phyloP scores from a whole-genome alignment of 352 stramenopile genomes.

The Discostella stelligera region DNA sequence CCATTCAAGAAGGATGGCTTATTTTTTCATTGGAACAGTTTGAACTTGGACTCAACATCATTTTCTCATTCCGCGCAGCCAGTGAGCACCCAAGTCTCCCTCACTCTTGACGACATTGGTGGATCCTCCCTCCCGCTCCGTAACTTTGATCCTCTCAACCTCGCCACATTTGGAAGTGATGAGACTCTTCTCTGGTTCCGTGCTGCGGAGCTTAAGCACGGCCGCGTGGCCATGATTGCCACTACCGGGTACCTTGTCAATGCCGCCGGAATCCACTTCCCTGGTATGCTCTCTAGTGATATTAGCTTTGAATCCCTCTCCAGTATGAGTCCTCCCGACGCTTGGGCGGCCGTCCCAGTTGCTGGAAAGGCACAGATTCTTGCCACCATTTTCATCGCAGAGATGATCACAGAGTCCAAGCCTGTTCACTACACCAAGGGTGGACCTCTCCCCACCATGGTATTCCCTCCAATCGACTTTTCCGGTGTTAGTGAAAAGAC shows the following conservation, averaged over 20 bases:
- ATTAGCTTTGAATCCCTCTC: constrained; percentile 76
- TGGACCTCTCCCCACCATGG: constrained; percentile 66
- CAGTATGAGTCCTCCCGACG: constrained; percentile 74
- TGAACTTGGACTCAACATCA: no score
- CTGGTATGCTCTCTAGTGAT: constrained; percentile 67
- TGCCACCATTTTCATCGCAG: constrained; percentile 67
- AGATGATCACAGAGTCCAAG: constrained; percentile 68
- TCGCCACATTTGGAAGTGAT: constrained; percentile 45
- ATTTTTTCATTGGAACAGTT: neutral
- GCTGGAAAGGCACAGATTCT: constrained; percentile 74
- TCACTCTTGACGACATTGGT: constrained; percentile 45
- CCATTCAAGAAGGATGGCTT: neutral
- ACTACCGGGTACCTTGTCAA: constrained; percentile 69
- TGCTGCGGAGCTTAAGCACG: constrained; percentile 64
- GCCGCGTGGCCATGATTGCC: constrained; percentile 59
- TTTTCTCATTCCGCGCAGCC: constrained; percentile 14
- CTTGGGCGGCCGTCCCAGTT: constrained; percentile 72
- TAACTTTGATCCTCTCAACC: constrained; percentile 54
- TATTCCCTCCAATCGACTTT: constrained; percentile 79
- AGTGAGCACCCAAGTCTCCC: constrained; percentile 32
- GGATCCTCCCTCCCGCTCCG: constrained; percentile 45
- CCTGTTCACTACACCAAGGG: constrained; percentile 75
- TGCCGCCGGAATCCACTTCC: constrained; percentile 73
- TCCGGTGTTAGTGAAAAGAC: constrained; percentile 57
- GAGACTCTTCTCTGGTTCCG: constrained; percentile 60